Conservation (phyloP, 352 stramenopile species). For the Globisporangium lucens region DNA sequence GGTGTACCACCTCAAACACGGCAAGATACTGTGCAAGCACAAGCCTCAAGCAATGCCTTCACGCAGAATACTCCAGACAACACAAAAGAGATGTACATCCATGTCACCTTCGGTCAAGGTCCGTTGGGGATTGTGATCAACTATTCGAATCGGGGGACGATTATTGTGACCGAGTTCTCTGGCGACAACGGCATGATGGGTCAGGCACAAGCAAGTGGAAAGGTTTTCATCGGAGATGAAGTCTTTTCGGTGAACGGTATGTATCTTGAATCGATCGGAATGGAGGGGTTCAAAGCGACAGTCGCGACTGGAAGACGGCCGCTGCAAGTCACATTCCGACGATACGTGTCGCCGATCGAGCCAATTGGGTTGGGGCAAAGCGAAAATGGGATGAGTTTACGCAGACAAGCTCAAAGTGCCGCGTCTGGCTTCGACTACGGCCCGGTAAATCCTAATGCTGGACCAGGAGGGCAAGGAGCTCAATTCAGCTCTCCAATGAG, state of each 20-base stretch:
- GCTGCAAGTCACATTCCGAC: slow-evolving; percentile 68
- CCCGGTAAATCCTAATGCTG: background rate
- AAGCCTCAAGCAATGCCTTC: background rate
- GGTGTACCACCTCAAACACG: background rate
- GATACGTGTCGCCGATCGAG: slow-evolving; percentile 18
- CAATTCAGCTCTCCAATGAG: slow-evolving; percentile 3
- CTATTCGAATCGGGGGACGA: slow-evolving; percentile 63
- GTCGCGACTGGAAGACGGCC: slow-evolving; percentile 62
- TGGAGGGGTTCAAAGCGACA: slow-evolving; percentile 78
- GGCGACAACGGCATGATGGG: slow-evolving; percentile 62
- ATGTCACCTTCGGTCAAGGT: slow-evolving; percentile 68
- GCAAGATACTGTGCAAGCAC: background rate
- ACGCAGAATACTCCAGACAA: background rate
- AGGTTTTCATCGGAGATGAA: slow-evolving; percentile 70
- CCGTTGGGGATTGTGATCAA: slow-evolving; percentile 85
- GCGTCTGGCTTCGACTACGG: slow-evolving; percentile 14
- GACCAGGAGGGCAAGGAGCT: slow-evolving; percentile 3
- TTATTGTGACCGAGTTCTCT: slow-evolving; percentile 83
- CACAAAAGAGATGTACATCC: slow-evolving; percentile 34
- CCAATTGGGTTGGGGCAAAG: slow-evolving; percentile 5
- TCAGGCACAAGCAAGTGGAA: slow-evolving; percentile 68
- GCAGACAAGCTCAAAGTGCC: slow-evolving; percentile 13
- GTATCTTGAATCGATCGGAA: slow-evolving; percentile 59
- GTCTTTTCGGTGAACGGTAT: slow-evolving; percentile 77
- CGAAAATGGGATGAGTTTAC: slow-evolving; percentile 9